Base-by-base conservation (phyloP, 2,329 filamentous ascomycete genomes). In the Raffaelea arxii region DNA sequence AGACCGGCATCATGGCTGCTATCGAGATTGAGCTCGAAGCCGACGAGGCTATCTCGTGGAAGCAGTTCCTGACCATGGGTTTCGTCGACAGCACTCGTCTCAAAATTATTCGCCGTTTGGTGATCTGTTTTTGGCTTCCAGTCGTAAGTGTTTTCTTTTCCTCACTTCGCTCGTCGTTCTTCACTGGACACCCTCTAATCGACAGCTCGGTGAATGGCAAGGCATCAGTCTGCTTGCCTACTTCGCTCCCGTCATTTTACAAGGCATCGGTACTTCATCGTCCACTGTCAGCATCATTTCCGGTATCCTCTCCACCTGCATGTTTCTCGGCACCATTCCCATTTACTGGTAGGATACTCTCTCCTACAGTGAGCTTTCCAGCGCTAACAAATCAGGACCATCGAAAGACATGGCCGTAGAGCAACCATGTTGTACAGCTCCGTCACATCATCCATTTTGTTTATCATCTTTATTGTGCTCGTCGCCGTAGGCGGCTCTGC, bases 161-260 rank as follows among this genome's bases (percentile, higher is more conserved):
- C 27, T 32, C 27, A 16, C n/a, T n/a, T n/a, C n/a, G n/a, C n/a
- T n/a, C n/a, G 27, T 9, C 16, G 27, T 16, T 32, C 27, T 32
- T 16, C 10, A 9, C 16, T 16, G 16, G 10, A 32, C 16, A 10
- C 16, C 16, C 10, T 16, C 16, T 22, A 41, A n/a, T 22, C 6
- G 24, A 27, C 6, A 43, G 41, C 41, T 43, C 22, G 41, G 41
- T 21, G 41, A 43, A 35, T 43, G 41, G 41, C 32, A 32, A 27
- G 41, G 41, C 30, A 43, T 43, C 41, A 43, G 41, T 19, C 18
- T 43, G 41, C 41, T 43, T 22, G 41, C 41, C 23, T 43, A 43
- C 18, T 43, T 43, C 22, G 25, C 41, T 1, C 41, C 25, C 9
- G 25, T 35, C 25, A 43, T 43, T 32, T 19, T 43, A 18, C 21